A percentile compares a stretch with the other conserved stretches of the same genome.
Conservation (phyloP, 768 basidiomycete species). For the Cyclocybe cylindracea region DNA sequence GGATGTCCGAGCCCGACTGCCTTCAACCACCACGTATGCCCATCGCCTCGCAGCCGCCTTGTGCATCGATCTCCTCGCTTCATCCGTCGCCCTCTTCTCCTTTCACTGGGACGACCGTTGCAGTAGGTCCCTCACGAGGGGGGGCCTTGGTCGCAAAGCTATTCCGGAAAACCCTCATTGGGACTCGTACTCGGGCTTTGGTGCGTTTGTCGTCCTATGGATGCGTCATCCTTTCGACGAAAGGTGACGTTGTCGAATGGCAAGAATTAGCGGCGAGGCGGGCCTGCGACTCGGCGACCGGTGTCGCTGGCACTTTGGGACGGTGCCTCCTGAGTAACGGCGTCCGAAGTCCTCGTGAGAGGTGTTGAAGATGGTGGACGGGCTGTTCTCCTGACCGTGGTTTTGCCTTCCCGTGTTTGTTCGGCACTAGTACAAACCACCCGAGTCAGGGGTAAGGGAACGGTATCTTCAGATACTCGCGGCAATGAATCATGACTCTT, state of each 20-base stretch:
- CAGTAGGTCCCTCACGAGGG: constrained; percentile 1
- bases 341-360: constrained; percentile 40
- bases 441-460: constrained; percentile 25
- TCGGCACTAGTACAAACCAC: constrained; percentile 40
- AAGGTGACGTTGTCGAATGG: constrained; percentile 13
- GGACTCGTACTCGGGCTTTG: constrained; percentile 13
- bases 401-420: constrained; percentile 37
- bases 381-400: constrained; percentile 35
- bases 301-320: constrained; percentile 8
- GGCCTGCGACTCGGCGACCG: constrained; percentile 2
- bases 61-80: constrained; percentile 9
- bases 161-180: constrained; percentile 16
- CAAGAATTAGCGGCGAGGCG: constrained; percentile 10
- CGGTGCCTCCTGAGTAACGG: constrained; percentile 24
- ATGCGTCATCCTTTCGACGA: constrained; percentile 6
- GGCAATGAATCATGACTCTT: not conserved
- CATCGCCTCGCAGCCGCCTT: constrained; percentile 11
- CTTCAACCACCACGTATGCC: constrained; percentile 23
- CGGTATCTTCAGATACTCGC: not conserved
- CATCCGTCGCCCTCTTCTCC: constrained; percentile 14
- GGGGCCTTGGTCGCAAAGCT: constrained; percentile 13
- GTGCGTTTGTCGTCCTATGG: constrained; percentile 3
- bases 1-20: constrained; percentile 18
- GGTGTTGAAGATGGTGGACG: constrained; percentile 39
- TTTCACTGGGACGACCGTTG: constrained; percentile 7